Conservation (phyloP, 805 yeast species). For the Cyberlindnera misumaiensis region DNA sequence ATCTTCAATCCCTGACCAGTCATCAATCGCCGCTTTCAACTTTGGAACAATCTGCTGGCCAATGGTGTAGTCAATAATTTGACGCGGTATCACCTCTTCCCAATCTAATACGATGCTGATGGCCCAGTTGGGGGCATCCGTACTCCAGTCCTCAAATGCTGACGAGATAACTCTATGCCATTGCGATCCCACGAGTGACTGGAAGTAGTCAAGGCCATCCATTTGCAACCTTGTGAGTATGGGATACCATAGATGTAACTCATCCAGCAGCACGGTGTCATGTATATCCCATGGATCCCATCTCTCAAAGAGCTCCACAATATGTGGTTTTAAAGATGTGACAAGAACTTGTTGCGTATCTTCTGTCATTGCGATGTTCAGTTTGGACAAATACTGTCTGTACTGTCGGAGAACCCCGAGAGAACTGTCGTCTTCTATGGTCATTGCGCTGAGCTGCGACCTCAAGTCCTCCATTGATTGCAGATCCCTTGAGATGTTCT, state of each 20-base stretch:
- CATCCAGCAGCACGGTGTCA: constrained; percentile 23
- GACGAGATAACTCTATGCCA: constrained; percentile 31
- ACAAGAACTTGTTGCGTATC: not conserved
- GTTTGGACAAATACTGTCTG: not conserved
- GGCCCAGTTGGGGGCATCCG: constrained; percentile 32
- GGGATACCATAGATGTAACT: constrained; percentile 24
- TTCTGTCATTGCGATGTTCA: not conserved
- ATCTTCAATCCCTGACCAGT: constrained; percentile 27
- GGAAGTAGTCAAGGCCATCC: constrained; percentile 23
- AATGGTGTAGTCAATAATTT: constrained; percentile 24
- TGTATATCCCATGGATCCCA: constrained; percentile 36
- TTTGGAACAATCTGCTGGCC: constrained; percentile 31
- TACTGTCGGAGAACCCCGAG: not conserved
- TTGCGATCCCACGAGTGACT: constrained; percentile 27
- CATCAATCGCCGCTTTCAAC: constrained; percentile 26
- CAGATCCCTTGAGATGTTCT: not conserved
- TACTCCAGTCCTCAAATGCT: constrained; percentile 31
- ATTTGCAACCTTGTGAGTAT: constrained; percentile 6
- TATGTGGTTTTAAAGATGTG: constrained; percentile 11
- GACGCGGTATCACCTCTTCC: constrained; percentile 30
- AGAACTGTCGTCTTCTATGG: not conserved
- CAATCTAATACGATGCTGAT: constrained; percentile 35
- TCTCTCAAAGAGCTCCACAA: constrained; percentile 13
- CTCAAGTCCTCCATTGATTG: not conserved
- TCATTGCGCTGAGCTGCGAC: not conserved